Evolutionary conservation across 106 monocot species (phyloP).

Genomic region (Acanthochlamys bracteata): DNA sequence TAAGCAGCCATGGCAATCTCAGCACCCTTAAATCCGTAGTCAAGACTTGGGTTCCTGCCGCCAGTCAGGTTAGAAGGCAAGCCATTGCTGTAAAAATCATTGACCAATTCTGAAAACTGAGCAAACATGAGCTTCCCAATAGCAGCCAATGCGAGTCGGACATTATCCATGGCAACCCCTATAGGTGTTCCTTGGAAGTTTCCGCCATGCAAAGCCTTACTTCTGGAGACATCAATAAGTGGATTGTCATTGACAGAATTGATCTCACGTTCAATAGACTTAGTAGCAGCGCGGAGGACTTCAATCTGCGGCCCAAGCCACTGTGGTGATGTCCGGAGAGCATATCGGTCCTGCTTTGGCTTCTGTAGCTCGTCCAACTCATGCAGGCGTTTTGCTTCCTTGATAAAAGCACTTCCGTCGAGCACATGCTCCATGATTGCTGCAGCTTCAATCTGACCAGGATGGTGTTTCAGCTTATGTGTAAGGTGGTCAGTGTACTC

Average conservation of each 20-base stretch:
- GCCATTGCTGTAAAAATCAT: slow-evolving; percentile 94
- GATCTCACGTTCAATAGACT: slow-evolving; percentile 85
- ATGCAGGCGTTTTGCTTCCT: slow-evolving; percentile 46
- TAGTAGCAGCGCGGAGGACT: slow-evolving; percentile 58
- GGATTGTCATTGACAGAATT: slow-evolving; percentile 98
- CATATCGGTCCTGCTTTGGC: slow-evolving; percentile 76
- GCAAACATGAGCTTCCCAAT: slow-evolving; percentile 98
- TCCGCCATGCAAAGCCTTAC: slow-evolving; percentile 82
- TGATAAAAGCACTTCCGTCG: slow-evolving; percentile 66
- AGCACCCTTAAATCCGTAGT: slow-evolving; percentile 95
- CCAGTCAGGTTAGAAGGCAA: slow-evolving; percentile 81
- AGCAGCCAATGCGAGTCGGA: slow-evolving; percentile 77
- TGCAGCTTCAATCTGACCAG: slow-evolving; percentile 89
- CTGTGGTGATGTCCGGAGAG: slow-evolving; percentile 72
- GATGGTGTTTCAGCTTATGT: slow-evolving; percentile 92
- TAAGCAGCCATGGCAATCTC: slow-evolving; percentile 99
- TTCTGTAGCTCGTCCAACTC: slow-evolving; percentile 63
- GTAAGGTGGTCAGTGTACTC: slow-evolving; percentile 94
- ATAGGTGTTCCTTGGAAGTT: slow-evolving; percentile 98
- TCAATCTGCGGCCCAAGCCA: slow-evolving; percentile 83
- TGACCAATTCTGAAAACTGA: slow-evolving; percentile 90
- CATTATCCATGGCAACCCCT: slow-evolving; percentile 93
- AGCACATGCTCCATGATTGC: slow-evolving; percentile 89
- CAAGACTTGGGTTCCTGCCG: slow-evolving; percentile 85
- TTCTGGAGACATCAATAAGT: slow-evolving; percentile 79